phyloP scores from a whole-genome alignment of 1,284 basidiomycete genomes.

The Melampsora larici-populina region DNA sequence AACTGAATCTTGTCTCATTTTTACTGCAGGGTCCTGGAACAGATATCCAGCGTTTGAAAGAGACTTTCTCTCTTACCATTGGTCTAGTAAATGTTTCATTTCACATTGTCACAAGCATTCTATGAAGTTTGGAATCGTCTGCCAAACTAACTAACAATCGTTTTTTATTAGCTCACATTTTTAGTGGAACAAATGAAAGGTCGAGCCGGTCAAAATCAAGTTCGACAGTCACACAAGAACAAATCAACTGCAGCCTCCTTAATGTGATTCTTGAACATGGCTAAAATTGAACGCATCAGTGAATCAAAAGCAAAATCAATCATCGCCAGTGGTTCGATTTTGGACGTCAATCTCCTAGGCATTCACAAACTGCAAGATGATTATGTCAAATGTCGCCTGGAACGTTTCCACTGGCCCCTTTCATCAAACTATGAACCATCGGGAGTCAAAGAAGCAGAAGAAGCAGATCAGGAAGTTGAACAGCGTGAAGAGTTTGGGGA shows the following conservation, averaged over 20 bases:
- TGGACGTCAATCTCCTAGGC: neutral
- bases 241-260: neutral
- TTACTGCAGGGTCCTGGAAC: neutral
- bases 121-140: too few species aligned
- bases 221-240: slow-evolving; percentile 9
- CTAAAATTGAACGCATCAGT: slow-evolving; percentile 1
- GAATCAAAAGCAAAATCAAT: neutral
- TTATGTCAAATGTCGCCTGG: neutral
- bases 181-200: neutral
- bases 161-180: neutral
- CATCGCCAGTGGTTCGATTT: neutral
- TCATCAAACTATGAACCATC: too few species aligned
- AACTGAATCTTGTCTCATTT: too few species aligned
- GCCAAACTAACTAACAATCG: neutral
- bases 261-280: slow-evolving; percentile 9
- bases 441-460: too few species aligned
- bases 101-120: neutral
- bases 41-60: slow-evolving; percentile 16
- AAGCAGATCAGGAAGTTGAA: too few species aligned
- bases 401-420: neutral
- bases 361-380: slow-evolving; percentile 12
- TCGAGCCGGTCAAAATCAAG: neutral
- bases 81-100: neutral
- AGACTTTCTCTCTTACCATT: slow-evolving; percentile 16
- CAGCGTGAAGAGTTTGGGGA: too few species aligned